Conservation (phyloP, 192 early-diverging fungal species). For the Coemansia biformis region DNA sequence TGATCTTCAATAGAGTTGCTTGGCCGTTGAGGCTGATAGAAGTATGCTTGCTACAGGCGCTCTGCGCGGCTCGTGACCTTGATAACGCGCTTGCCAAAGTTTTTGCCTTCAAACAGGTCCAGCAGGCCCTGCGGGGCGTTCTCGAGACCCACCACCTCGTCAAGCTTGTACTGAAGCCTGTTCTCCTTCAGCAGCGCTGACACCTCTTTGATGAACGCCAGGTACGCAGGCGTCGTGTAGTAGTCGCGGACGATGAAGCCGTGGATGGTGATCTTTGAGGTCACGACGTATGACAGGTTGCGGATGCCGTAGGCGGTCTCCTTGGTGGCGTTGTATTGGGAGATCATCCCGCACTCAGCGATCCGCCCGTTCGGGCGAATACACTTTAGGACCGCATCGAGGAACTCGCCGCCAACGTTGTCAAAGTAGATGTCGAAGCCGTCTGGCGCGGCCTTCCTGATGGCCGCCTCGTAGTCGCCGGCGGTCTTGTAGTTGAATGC, state of each 20-base stretch:
- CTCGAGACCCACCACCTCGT: constrained; percentile 62
- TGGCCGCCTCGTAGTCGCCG: constrained; percentile 40
- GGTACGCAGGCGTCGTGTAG: constrained; percentile 33
- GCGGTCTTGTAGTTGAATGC: constrained; percentile 92
- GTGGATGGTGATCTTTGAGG: constrained; percentile 55
- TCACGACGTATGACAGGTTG: constrained; percentile 55
- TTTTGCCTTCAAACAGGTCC: constrained; percentile 59
- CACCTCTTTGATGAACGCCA: constrained; percentile 58
- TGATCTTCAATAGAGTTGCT: too few species aligned
- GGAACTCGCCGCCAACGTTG: constrained; percentile 73
- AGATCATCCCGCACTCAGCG: constrained; percentile 69
- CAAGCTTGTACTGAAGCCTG: constrained; percentile 58
- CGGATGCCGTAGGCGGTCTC: constrained; percentile 53
- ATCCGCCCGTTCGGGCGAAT: constrained; percentile 65
- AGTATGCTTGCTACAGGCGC: constrained; percentile 6
- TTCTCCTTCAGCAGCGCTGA: constrained; percentile 53
- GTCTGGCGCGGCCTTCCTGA: constrained; percentile 61
- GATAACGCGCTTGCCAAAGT: constrained; percentile 66
- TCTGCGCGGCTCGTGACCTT: constrained; percentile 23
- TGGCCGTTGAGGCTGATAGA: too few species aligned
- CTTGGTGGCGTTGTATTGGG: constrained; percentile 60
- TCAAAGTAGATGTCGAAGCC: constrained; percentile 90
- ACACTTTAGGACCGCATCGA: constrained; percentile 63
- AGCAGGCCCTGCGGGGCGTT: constrained; percentile 58
- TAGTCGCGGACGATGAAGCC: constrained; percentile 65